phyloP scores from a whole-genome alignment of 2,329 filamentous ascomycete species.

The Colletotrichum musicola region DNA sequence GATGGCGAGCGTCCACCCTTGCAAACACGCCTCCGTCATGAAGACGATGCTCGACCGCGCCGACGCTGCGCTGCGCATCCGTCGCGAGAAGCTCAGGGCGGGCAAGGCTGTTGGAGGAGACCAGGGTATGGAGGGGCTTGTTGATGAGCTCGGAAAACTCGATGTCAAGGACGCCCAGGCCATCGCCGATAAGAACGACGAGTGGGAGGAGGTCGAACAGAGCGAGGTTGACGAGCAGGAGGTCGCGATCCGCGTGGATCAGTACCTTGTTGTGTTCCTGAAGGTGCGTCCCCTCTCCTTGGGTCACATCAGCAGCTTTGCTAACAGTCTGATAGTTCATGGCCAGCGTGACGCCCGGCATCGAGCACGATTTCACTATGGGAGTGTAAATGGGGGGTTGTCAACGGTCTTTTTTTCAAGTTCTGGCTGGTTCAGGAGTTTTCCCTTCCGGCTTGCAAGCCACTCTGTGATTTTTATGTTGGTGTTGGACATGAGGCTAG shows the following conservation, averaged over 20 bases:
- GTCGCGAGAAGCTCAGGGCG: conserved; percentile 82
- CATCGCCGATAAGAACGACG: conserved; percentile 62
- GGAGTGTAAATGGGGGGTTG: conserved; percentile 71
- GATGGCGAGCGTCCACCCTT: conserved; percentile 97
- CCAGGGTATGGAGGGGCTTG: conserved; percentile 84
- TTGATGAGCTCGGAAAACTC: conserved; percentile 81
- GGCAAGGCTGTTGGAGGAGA: conserved; percentile 64
- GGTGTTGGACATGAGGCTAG: conserved; percentile 29
- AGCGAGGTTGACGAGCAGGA: conserved; percentile 76
- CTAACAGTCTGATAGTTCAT: conserved; percentile 69
- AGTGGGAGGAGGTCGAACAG: conserved; percentile 75
- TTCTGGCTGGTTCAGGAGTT: too few species aligned
- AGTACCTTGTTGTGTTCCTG: conserved; percentile 88
- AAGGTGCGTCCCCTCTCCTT: conserved; percentile 70
- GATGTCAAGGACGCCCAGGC: conserved; percentile 67
- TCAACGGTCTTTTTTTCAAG: neutral
- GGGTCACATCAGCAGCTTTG: neutral
- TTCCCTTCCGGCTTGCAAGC: neutral
- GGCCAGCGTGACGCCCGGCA: conserved; percentile 92
- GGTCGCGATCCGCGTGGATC: conserved; percentile 86
- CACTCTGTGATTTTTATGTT: conserved; percentile 1
- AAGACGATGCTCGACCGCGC: conserved; percentile 96
- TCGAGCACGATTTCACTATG: conserved; percentile 99
- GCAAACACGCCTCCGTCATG: conserved; percentile 98
- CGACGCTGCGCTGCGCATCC: conserved; percentile 90